Conservation (phyloP, 2,329 filamentous ascomycete species). For the Aspergillus sclerotialis region DNA sequence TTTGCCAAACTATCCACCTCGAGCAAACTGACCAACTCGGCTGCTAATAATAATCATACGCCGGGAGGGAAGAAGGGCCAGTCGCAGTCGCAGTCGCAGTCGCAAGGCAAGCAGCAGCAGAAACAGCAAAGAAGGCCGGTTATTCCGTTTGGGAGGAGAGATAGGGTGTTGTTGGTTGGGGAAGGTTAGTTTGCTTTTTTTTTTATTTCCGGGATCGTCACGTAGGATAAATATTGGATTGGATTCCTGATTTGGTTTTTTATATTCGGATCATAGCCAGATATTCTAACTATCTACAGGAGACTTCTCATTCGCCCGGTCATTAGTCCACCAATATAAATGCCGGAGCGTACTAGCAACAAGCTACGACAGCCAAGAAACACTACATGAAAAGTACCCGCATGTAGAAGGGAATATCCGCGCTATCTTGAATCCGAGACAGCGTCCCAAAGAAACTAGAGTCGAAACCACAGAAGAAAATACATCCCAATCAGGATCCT, state of each 20-base stretch:
- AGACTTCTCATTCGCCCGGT: constrained; percentile 43
- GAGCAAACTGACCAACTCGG: too few species aligned
- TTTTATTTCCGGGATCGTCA: constrained; percentile 1
- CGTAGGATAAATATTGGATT: not conserved
- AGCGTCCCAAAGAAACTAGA: constrained; percentile 1
- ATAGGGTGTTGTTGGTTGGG: constrained; percentile 38
- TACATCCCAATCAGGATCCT: too few species aligned
- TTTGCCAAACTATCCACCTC: constrained; percentile 20
- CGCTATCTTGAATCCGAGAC: constrained; percentile 23
- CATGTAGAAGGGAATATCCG: constrained; percentile 56
- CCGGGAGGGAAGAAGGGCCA: constrained; percentile 6
- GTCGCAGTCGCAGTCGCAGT: constrained; percentile 10
- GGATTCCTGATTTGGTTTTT: not conserved
- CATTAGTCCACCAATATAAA: constrained; percentile 34
- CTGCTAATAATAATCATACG: constrained; percentile 3
- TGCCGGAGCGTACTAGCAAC: constrained; percentile 37
- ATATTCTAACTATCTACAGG: constrained; percentile 19
- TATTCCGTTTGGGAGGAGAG: constrained; percentile 34
- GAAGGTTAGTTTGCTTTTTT: constrained; percentile 31
- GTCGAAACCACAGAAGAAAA: not conserved
- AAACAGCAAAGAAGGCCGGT: constrained; percentile 23
- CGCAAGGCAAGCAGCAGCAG: constrained; percentile 7
- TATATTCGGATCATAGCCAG: constrained; percentile 1
- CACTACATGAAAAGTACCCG: constrained; percentile 66
- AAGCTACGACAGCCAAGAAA: constrained; percentile 37